Percentiles rank a stretch among this genome's conserved stretches.
phyloP scores from a whole-genome alignment of 176 grass and related monocot species.

The Carex kokanica region DNA sequence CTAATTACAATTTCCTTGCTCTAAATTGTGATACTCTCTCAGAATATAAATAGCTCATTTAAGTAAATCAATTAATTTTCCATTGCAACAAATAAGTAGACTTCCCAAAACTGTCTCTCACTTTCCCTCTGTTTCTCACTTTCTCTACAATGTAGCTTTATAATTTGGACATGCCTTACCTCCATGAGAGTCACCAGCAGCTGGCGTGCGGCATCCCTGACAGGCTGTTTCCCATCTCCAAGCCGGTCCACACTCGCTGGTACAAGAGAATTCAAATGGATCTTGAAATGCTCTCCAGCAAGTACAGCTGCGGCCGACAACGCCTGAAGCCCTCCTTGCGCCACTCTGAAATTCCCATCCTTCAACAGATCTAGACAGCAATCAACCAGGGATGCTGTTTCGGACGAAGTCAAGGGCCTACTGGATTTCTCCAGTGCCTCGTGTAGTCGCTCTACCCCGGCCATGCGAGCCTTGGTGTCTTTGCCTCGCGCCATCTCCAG shows the following conservation, averaged over 20 bases:
- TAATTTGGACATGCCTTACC: constrained; percentile 30
- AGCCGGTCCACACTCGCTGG: constrained; percentile 66
- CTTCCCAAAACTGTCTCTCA: not conserved
- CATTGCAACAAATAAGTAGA: not conserved
- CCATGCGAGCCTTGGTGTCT: constrained; percentile 72
- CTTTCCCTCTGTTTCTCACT: not conserved
- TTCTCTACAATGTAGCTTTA: not conserved
- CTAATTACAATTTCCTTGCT: not conserved
- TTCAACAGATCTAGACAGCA: constrained; percentile 64
- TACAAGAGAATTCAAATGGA: constrained; percentile 74
- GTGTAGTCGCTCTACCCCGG: constrained; percentile 74
- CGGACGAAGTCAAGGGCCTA: constrained; percentile 41
- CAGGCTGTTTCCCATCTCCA: constrained; percentile 85
- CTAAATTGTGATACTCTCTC: constrained; percentile 3
- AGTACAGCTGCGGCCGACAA: constrained; percentile 76
- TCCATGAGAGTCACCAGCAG: constrained; percentile 87
- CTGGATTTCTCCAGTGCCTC: constrained; percentile 64
- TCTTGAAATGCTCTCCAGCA: constrained; percentile 83
- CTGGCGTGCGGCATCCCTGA: constrained; percentile 62
- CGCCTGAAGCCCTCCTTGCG: constrained; percentile 70
- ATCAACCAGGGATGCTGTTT: constrained; percentile 63
- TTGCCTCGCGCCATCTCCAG: constrained; percentile 71
- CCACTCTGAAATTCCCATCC: constrained; percentile 75
- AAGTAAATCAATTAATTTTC: not conserved
- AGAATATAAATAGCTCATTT: constrained; percentile 14